Conservation (phyloP, 768 basidiomycete species). For the Suillus clintonianus region DNA sequence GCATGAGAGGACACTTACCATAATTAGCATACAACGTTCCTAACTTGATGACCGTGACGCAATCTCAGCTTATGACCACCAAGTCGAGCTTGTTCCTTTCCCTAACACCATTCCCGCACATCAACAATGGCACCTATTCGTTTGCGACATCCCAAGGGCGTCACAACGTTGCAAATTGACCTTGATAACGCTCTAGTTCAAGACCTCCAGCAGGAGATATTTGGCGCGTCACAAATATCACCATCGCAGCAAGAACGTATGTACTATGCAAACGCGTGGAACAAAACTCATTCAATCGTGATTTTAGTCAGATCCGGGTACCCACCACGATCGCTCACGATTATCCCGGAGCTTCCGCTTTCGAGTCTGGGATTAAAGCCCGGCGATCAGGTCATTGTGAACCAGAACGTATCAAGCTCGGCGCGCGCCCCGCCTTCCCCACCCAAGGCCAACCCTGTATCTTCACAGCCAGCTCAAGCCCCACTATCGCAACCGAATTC, state of each 20-base stretch:
- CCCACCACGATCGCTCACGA: conserved; percentile 72
- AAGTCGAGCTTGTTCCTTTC: conserved; percentile 4
- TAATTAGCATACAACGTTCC: background rate
- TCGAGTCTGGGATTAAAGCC: conserved; percentile 72
- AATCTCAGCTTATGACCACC: conserved; percentile 11
- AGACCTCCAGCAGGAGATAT: conserved; percentile 77
- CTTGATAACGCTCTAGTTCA: conserved; percentile 64
- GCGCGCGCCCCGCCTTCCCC: conserved; percentile 8
- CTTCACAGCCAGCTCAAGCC: conserved; percentile 15
- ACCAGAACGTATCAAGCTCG: conserved; percentile 32
- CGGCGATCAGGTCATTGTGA: conserved; percentile 90
- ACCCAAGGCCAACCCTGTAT: conserved; percentile 8
- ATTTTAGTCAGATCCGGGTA: conserved; percentile 78
- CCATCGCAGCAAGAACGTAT: conserved; percentile 78
- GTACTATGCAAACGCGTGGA: conserved; percentile 27
- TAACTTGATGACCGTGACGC: background rate
- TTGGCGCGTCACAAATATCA: conserved; percentile 63
- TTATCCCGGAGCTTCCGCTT: conserved; percentile 73
- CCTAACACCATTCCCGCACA: background rate
- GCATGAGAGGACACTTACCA: background rate
- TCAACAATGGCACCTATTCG: conserved; percentile 67
- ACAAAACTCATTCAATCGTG: background rate
- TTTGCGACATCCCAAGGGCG: conserved; percentile 83
- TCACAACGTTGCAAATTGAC: conserved; percentile 73
- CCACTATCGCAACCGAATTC: conserved; percentile 16